A percentile compares a stretch with the other conserved stretches of the same genome.
These are phyloP conservation scores for Pinus taeda DNA, from an alignment of 75 land plant species.

Conservation along the genomic window DNA sequence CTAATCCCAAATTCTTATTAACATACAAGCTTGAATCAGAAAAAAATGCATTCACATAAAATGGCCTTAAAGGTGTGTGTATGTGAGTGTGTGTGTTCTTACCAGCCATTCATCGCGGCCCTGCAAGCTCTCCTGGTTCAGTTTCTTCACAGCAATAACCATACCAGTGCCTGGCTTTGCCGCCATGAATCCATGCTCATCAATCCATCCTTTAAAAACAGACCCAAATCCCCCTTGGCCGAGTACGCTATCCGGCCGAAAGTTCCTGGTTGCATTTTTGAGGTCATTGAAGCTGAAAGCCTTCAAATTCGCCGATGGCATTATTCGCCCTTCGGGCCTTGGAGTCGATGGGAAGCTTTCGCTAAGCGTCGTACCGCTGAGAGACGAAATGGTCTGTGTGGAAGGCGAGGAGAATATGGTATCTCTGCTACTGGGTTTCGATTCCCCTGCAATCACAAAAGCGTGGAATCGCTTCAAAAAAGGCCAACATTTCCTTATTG, in stretches of 20 bases:
- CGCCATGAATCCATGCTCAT: constrained; percentile 48
- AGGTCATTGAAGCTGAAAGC: constrained; percentile 54
- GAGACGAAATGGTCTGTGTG: constrained; percentile 14
- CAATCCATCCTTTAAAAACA: constrained; percentile 79
- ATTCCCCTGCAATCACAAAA: background rate
- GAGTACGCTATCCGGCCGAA: constrained; percentile 63
- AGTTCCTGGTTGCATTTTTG: constrained; percentile 59
- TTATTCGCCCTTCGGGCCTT: constrained; percentile 50
- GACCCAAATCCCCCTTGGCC: constrained; percentile 79
- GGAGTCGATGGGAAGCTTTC: constrained; percentile 35
- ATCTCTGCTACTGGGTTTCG: background rate
- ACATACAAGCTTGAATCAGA: background rate
- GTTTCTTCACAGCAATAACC: constrained; percentile 67
- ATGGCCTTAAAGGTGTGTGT: background rate
- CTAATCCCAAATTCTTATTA: background rate
- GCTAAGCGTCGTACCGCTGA: background rate
- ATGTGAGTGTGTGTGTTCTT: background rate
- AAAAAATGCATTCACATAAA: background rate
- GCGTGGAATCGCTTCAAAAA: background rate
- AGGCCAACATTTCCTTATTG: background rate
- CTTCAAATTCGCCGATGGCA: constrained; percentile 52
- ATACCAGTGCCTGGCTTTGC: constrained; percentile 64
- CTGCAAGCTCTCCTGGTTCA: constrained; percentile 60
- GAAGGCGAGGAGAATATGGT: background rate
- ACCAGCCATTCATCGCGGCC: constrained; percentile 78